These are phyloP conservation scores for Penicillium nordicum DNA, from an alignment of 2,329 filamentous ascomycete genomes.

Conservation along the genomic window DNA sequence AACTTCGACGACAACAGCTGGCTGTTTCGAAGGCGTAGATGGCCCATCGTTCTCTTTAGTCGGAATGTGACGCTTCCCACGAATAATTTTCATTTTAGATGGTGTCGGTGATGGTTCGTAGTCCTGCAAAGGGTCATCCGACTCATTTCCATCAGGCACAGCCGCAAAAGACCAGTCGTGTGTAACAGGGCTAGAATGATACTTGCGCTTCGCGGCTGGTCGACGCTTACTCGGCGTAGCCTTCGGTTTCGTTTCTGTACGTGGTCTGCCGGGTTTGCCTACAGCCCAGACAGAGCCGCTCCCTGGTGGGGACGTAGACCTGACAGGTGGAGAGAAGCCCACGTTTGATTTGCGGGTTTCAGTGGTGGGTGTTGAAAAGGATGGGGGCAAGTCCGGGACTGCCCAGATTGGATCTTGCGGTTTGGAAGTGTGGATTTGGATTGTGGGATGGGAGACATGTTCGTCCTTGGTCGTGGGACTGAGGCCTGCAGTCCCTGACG, in stretches of 20 bases:
- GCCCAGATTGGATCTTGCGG: conserved; percentile 20
- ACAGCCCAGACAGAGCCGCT: conserved; percentile 40
- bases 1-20: background rate
- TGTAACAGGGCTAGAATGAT: conserved; percentile 28
- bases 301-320: conserved; percentile 33
- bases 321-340: conserved; percentile 9
- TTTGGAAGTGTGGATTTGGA: conserved; percentile 4
- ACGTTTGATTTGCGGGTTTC: conserved; percentile 13
- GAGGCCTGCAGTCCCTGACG: conserved; percentile 8
- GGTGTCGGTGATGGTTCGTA: conserved; percentile 32
- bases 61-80: conserved; percentile 17
- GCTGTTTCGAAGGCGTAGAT: background rate
- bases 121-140: conserved; percentile 44
- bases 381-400: conserved; percentile 19
- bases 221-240: conserved; percentile 18
- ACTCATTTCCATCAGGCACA: conserved; percentile 36
- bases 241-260: conserved; percentile 22
- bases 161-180: conserved; percentile 39
- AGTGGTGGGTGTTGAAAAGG: conserved; percentile 18
- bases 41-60: background rate
- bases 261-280: conserved; percentile 26
- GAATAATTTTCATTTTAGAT: conserved; percentile 21
- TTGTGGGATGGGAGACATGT: background rate
- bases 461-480: conserved; percentile 1
- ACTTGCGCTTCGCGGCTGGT: conserved; percentile 23